These are phyloP conservation scores for Neurospora hispaniola DNA, from an alignment of 495 filamentous ascomycete genomes.

Conservation along the genomic window DNA sequence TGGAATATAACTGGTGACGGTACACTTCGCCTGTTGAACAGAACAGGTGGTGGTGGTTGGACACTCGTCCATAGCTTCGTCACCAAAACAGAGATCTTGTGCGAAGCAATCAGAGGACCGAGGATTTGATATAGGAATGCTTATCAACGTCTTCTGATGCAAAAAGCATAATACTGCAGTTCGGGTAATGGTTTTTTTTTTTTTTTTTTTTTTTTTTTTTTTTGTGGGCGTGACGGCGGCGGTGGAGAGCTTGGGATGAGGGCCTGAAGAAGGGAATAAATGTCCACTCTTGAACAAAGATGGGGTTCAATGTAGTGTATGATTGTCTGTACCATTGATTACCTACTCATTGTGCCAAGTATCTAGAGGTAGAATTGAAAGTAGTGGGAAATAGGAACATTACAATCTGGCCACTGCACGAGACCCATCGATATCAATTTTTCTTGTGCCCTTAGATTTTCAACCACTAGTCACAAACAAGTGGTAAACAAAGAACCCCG, in stretches of 20 bases:
- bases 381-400: background rate
- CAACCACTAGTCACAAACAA: background rate
- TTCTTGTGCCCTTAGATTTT: background rate
- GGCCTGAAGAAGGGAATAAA: background rate
- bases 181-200: too few relatives aligned
- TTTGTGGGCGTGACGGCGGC: too few relatives aligned
- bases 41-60: background rate
- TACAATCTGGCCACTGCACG: background rate
- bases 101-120: background rate
- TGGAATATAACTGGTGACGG: background rate
- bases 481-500: background rate
- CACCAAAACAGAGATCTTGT: background rate
- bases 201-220: too few relatives aligned
- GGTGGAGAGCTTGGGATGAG: too few relatives aligned
- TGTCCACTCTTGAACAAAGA: background rate
- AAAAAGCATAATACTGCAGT: background rate
- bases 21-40: background rate
- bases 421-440: background rate
- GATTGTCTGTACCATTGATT: background rate
- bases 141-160: background rate
- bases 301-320: background rate
- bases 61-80: background rate
- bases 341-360: background rate
- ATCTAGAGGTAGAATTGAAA: background rate
- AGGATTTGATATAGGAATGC: background rate